Conservation (phyloP, 164 flowering plant genomes). For the Platanus orientalis region DNA sequence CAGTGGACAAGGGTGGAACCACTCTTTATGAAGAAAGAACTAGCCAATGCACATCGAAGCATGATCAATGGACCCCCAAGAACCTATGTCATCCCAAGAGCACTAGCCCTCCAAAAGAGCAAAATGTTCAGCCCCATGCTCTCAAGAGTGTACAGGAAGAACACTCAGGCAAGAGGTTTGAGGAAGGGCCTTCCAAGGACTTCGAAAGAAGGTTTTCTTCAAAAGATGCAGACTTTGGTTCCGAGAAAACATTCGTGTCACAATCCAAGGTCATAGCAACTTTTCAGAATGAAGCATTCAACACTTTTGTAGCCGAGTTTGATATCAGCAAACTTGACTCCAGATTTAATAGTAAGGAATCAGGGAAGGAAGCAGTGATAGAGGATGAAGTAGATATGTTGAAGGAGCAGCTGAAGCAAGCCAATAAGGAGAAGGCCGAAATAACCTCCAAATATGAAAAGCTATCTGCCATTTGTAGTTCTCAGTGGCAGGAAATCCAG, state of each 20-base stretch:
- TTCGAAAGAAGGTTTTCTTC: slow-evolving; percentile 47
- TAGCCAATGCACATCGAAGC: slow-evolving; percentile 22
- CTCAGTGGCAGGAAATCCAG: slow-evolving; percentile 93
- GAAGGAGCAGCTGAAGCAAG: slow-evolving; percentile 63
- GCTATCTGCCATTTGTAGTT: slow-evolving; percentile 83
- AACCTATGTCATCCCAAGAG: slow-evolving; percentile 21
- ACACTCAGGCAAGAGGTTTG: slow-evolving; percentile 24
- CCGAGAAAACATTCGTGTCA: slow-evolving; percentile 31
- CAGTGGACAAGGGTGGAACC: slow-evolving; percentile 42
- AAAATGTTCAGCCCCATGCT: slow-evolving; percentile 18
- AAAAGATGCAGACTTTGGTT: slow-evolving; percentile 25
- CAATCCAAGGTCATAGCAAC: slow-evolving; percentile 29
- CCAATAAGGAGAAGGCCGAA: slow-evolving; percentile 69
- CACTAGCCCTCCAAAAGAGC: slow-evolving; percentile 29
- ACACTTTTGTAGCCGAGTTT: slow-evolving; percentile 81
- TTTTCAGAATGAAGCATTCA: slow-evolving; percentile 52
- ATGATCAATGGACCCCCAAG: slow-evolving; percentile 25
- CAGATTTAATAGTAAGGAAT: slow-evolving; percentile 17
- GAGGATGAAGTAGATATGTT: slow-evolving; percentile 70
- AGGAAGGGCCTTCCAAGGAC: slow-evolving; percentile 38
- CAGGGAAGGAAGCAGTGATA: slow-evolving; percentile 36
- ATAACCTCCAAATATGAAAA: slow-evolving; percentile 85
- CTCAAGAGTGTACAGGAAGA: slow-evolving; percentile 27
- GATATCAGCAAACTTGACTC: slow-evolving; percentile 49
- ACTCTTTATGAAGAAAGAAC: slow-evolving; percentile 57